phyloP scores from a whole-genome alignment of 1,139 yeast genomes.

The Petasospora rhodanensis region DNA sequence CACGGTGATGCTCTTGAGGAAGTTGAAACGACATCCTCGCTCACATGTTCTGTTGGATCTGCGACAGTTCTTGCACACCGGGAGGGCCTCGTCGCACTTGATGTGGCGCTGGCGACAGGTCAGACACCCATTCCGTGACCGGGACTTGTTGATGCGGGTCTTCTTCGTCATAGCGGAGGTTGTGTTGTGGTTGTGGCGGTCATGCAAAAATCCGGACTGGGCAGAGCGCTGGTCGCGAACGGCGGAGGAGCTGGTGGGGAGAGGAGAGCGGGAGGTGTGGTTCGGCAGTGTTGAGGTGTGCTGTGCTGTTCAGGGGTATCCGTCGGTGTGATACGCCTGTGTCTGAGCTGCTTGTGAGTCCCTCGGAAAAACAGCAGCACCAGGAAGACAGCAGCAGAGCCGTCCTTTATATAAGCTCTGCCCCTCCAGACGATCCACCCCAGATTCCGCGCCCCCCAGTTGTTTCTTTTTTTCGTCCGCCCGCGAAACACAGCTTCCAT shows the following conservation, averaged over 20 bases:
- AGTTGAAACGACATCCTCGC: slow-evolving; percentile 18
- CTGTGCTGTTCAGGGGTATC: no score
- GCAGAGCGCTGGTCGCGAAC: no score
- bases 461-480: slow-evolving; percentile 1
- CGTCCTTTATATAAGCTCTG: no score
- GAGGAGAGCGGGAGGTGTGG: no score
- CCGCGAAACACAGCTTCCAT: slow-evolving; percentile 8
- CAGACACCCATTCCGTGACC: slow-evolving; percentile 40
- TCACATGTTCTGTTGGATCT: slow-evolving; percentile 34
- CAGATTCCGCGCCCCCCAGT: no score
- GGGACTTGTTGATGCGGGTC: slow-evolving; percentile 6
- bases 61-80: slow-evolving; percentile 37
- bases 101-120: slow-evolving; percentile 45
- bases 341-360: no score
- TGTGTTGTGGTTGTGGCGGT: neutral
- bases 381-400: no score
- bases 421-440: no score
- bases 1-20: slow-evolving; percentile 14
- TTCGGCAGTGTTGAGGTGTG: no score
- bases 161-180: slow-evolving; percentile 4
- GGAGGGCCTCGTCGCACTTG: slow-evolving; percentile 41
- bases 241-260: no score
- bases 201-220: slow-evolving; percentile 1
- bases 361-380: no score
- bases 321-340: no score